phyloP scores from a whole-genome alignment of 805 yeast species.

The Pichia californica region DNA sequence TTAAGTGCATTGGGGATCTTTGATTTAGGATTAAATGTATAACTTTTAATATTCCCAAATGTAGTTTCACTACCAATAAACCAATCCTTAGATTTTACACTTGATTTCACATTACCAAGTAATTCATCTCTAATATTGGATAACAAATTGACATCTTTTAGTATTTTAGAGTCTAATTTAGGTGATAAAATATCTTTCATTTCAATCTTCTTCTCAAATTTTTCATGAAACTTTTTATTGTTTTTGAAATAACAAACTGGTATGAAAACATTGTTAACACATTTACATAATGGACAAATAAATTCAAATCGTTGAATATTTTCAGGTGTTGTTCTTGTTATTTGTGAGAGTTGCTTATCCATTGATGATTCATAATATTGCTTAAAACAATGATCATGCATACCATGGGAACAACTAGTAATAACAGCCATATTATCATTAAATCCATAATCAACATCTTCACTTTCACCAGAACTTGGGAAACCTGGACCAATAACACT shows the following conservation, averaged over 20 bases:
- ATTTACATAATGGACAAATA: constrained; percentile 86
- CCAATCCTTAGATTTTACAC: constrained; percentile 25
- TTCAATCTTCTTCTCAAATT: constrained; percentile 10
- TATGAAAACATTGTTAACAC: constrained; percentile 74
- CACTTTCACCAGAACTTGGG: constrained; percentile 27
- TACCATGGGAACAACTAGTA: constrained; percentile 88
- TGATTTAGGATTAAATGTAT: constrained; percentile 12
- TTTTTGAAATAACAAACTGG: constrained; percentile 64
- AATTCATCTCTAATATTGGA: constrained; percentile 18
- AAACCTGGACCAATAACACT: constrained; percentile 69
- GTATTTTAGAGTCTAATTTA: constrained; percentile 9
- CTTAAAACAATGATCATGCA: constrained; percentile 75
- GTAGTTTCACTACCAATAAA: constrained; percentile 19
- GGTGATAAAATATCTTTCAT: constrained; percentile 2
- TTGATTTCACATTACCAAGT: constrained; percentile 16
- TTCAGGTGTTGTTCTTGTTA: constrained; percentile 79
- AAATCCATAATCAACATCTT: constrained; percentile 17
- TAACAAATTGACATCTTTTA: constrained; percentile 9
- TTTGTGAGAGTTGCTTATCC: constrained; percentile 52
- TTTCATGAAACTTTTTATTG: constrained; percentile 17
- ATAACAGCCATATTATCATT: constrained; percentile 43
- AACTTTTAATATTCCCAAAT: constrained; percentile 7
- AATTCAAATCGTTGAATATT: constrained; percentile 65
- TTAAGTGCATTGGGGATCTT: constrained; percentile 21
- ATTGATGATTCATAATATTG: constrained; percentile 54